These are phyloP conservation scores for Penicillium diatomitis DNA, from an alignment of 495 filamentous ascomycete genomes.

Conservation along the genomic window DNA sequence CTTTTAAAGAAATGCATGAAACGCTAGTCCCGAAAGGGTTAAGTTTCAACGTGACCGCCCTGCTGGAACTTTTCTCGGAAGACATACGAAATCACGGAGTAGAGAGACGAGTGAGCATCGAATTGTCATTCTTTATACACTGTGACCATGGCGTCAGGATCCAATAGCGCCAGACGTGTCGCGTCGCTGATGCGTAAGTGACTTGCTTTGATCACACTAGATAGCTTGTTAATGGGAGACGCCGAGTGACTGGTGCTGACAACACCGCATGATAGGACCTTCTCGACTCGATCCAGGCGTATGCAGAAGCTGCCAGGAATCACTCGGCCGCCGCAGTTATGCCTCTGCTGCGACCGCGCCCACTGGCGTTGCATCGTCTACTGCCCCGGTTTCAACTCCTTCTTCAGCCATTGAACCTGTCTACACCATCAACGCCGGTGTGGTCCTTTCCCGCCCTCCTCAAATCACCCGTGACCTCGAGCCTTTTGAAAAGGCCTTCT, in stretches of 20 bases:
- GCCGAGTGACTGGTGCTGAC: neutral
- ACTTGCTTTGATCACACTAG: neutral
- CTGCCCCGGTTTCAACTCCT: conserved; percentile 6
- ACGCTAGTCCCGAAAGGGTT: conserved; percentile 14
- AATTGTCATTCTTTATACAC: conserved; percentile 5
- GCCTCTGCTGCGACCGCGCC: conserved; percentile 34
- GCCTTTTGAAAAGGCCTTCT: conserved; percentile 84
- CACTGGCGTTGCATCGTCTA: conserved; percentile 18
- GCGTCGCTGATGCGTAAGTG: conserved; percentile 32
- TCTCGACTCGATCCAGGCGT: conserved; percentile 36
- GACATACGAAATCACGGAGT: conserved; percentile 3
- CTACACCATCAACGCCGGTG: conserved; percentile 65
- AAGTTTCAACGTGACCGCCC: conserved; percentile 25
- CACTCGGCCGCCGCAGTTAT: conserved; percentile 37
- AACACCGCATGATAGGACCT: conserved; percentile 24
- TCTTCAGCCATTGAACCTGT: conserved; percentile 30
- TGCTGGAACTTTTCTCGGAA: conserved; percentile 36
- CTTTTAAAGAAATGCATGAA: conserved; percentile 8
- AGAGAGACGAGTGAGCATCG: conserved; percentile 7
- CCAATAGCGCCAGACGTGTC: conserved; percentile 38
- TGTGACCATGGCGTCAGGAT: conserved; percentile 33
- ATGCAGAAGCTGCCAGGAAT: conserved; percentile 44
- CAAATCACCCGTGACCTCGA: conserved; percentile 74
- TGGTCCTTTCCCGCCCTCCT: conserved; percentile 84
- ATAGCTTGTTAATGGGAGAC: neutral